A percentile compares a stretch with the other conserved stretches of the same genome.
phyloP scores from a whole-genome alignment of 2,329 filamentous ascomycete species.

The Aspergillus novofumigatus region DNA sequence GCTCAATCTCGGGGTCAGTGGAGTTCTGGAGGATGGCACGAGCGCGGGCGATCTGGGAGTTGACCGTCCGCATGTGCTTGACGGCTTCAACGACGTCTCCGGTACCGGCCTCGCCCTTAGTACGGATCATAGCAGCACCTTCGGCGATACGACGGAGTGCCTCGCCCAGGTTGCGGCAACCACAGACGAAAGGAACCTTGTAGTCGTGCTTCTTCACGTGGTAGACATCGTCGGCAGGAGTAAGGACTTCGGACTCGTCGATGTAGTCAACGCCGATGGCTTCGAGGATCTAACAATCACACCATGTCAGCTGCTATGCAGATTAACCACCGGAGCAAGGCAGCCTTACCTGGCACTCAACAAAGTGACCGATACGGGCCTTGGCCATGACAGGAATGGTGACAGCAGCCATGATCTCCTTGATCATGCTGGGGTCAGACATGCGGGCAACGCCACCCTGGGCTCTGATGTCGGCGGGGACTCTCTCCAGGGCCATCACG shows the following conservation, averaged over 20 bases:
- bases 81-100: constrained; percentile 97
- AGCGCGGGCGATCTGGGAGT: constrained; percentile 72
- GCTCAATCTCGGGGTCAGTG: constrained; percentile 59
- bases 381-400: constrained; percentile 99
- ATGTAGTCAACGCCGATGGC: constrained; percentile 95
- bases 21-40: constrained; percentile 46
- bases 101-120: constrained; percentile 95
- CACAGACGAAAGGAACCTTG: constrained; percentile 88
- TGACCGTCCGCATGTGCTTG: constrained; percentile 90
- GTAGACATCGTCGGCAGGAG: constrained; percentile 82
- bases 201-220: constrained; percentile 88
- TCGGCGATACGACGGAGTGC: constrained; percentile 85
- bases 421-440: constrained; percentile 92
- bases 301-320: constrained; percentile 2
- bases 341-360: constrained; percentile 74
- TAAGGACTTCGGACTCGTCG: constrained; percentile 96
- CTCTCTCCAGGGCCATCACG: constrained; percentile 97
- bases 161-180: constrained; percentile 90
- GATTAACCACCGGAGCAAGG: not conserved
- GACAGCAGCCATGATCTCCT: constrained; percentile 88
- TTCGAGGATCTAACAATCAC: constrained; percentile 70
- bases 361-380: constrained; percentile 94
- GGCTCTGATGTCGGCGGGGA: constrained; percentile 89
- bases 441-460: constrained; percentile 94
- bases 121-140: constrained; percentile 97